Percentiles rank a stretch among this genome's conserved stretches.
These are phyloP conservation scores for Acanthamoeba royreba DNA, from an alignment of 208 protist genomes.

Conservation along the genomic window DNA sequence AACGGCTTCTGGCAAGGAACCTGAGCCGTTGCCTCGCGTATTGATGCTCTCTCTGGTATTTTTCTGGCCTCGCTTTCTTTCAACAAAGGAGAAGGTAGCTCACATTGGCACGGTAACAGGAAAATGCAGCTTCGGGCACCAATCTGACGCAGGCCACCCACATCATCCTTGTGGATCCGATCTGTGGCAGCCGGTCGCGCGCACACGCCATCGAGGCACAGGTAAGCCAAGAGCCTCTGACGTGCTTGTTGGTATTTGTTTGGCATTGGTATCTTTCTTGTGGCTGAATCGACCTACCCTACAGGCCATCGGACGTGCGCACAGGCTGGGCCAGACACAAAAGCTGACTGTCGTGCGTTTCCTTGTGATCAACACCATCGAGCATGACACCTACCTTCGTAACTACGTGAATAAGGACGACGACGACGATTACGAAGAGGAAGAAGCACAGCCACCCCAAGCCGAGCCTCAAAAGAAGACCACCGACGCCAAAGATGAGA, in stretches of 20 bases:
- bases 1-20: not conserved
- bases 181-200: conserved; percentile 15
- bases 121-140: conserved; percentile 59
- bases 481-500: too few species aligned
- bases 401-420: not conserved
- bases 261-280: not conserved
- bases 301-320: not conserved
- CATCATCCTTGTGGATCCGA: conserved; percentile 56
- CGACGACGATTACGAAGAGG: not conserved
- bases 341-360: not conserved
- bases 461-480: too few species aligned
- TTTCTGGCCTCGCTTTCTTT: not conserved
- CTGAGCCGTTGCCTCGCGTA: conserved; percentile 12
- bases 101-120: too few species aligned
- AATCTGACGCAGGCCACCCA: conserved; percentile 59
- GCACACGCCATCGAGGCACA: conserved; percentile 47
- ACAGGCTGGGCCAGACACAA: not conserved
- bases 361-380: not conserved
- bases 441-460: too few species aligned
- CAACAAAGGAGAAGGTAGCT: too few species aligned
- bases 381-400: not conserved
- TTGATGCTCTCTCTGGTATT: conserved; percentile 60
- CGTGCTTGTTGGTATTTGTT: not conserved
- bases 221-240: not conserved
- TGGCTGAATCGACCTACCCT: not conserved